These are phyloP conservation scores for Tylopilus sp. DNA, from an alignment of 768 basidiomycete species.

Conservation along the genomic window DNA sequence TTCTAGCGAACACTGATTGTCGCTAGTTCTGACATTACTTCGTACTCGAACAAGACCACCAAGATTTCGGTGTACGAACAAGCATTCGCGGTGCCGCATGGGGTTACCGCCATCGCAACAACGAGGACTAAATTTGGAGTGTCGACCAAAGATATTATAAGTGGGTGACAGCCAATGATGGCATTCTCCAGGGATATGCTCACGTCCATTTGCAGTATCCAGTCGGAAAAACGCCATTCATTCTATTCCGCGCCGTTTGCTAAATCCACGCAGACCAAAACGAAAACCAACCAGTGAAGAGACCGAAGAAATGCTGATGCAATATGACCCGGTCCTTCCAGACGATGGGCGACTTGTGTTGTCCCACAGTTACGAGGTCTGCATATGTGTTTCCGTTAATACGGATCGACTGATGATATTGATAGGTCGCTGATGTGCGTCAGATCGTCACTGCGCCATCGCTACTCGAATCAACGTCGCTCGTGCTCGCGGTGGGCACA, in stretches of 20 bases:
- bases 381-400: conserved; percentile 8
- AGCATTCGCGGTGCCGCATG: conserved; percentile 66
- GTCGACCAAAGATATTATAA: conserved; percentile 78
- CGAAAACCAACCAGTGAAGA: conserved; percentile 73
- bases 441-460: conserved; percentile 77
- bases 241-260: conserved; percentile 62
- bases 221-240: conserved; percentile 71
- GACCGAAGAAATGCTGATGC: conserved; percentile 78
- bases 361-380: conserved; percentile 54
- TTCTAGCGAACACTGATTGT: not conserved
- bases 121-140: conserved; percentile 90
- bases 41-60: conserved; percentile 50
- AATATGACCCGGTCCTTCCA: conserved; percentile 78
- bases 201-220: conserved; percentile 53
- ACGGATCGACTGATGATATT: not conserved
- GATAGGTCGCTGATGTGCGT: conserved; percentile 64
- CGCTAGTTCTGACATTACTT: conserved; percentile 50
- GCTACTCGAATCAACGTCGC: conserved; percentile 86
- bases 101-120: conserved; percentile 63
- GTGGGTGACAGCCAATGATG: conserved; percentile 41
- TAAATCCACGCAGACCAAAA: conserved; percentile 84
- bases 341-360: conserved; percentile 60
- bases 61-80: conserved; percentile 61
- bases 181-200: not conserved
- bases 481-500: conserved; percentile 82